Evolutionary conservation across 2,329 filamentous ascomycete species (phyloP).

Genomic region (Pseudogymnoascus verrucosus): DNA sequence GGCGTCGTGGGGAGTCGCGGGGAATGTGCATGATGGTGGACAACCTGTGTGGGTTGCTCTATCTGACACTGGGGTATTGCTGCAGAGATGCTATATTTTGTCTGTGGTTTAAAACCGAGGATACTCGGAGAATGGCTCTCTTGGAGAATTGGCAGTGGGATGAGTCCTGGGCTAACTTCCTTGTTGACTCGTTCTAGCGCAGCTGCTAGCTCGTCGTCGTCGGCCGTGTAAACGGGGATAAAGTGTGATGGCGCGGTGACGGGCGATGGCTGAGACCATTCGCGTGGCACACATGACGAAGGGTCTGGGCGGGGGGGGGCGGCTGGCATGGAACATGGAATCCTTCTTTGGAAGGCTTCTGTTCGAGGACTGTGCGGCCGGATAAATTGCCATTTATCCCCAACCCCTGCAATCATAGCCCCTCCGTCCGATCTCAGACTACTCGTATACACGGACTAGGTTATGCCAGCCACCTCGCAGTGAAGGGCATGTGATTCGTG

Average conservation of each 20-base stretch:
- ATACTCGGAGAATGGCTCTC: background rate
- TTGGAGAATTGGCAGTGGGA: background rate
- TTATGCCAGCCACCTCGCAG: background rate
- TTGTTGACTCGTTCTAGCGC: background rate
- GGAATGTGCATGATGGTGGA: conserved; percentile 2
- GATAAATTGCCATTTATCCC: conserved; percentile 2
- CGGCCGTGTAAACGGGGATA: conserved; percentile 5
- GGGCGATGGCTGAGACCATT: background rate
- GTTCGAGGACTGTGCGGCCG: background rate
- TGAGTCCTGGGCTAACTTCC: background rate
- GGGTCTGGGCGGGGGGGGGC: background rate
- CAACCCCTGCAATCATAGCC: background rate
- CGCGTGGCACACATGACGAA: background rate
- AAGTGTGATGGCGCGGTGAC: background rate
- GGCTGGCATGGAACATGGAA: background rate
- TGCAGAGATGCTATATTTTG: background rate
- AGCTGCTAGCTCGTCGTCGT: background rate
- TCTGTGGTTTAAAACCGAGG: background rate
- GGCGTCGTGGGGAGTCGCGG: background rate
- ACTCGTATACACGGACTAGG: background rate
- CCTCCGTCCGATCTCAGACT: conserved; percentile 5
- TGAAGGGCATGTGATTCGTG: background rate
- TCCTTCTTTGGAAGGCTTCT: conserved; percentile 6
- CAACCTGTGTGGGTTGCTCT: background rate
- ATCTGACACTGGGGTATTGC: background rate